phyloP scores from a whole-genome alignment of 352 stramenopile species.

The Phytophthora syringae region DNA sequence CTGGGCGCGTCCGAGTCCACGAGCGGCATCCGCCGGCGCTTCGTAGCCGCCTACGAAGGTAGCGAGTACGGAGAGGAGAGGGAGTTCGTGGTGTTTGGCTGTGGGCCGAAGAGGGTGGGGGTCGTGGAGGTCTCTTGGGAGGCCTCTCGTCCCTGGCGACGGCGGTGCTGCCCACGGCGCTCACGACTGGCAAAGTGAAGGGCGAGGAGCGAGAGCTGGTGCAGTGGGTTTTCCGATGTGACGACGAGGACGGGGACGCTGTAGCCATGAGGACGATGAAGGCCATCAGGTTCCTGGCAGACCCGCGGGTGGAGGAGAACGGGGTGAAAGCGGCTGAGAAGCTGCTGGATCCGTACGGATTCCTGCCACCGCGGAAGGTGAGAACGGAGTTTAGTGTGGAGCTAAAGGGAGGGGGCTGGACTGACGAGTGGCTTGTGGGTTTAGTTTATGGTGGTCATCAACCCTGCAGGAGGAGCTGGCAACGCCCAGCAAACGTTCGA shows the following conservation, averaged over 20 bases:
- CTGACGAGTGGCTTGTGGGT: slow-evolving; percentile 16
- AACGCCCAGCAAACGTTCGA: slow-evolving; percentile 61
- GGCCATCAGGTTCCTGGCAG: slow-evolving; percentile 52
- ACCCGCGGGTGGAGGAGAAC: slow-evolving; percentile 41
- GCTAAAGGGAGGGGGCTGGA: not conserved
- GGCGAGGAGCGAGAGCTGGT: slow-evolving; percentile 37
- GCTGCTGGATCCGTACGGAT: slow-evolving; percentile 47
- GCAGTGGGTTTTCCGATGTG: slow-evolving; percentile 59
- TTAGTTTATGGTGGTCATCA: slow-evolving; percentile 74
- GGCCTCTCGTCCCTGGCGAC: slow-evolving; percentile 32
- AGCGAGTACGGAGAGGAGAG: slow-evolving; percentile 26
- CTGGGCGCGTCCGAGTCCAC: slow-evolving; percentile 49
- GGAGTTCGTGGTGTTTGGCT: slow-evolving; percentile 49
- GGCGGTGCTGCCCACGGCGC: slow-evolving; percentile 25
- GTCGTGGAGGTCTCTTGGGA: slow-evolving; percentile 22
- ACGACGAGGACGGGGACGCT: slow-evolving; percentile 34
- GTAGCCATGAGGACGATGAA: slow-evolving; percentile 40
- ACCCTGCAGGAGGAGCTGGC: slow-evolving; percentile 65
- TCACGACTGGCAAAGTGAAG: slow-evolving; percentile 24
- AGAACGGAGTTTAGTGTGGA: not conserved
- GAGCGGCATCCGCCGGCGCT: slow-evolving; percentile 20
- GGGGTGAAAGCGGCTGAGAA: slow-evolving; percentile 31
- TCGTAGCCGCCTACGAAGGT: slow-evolving; percentile 32
- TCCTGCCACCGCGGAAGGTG: slow-evolving; percentile 29
- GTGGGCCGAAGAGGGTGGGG: slow-evolving; percentile 21